These are phyloP conservation scores for Amaranthus palmeri DNA, from an alignment of 148 eudicot species.

Conservation along the genomic window DNA sequence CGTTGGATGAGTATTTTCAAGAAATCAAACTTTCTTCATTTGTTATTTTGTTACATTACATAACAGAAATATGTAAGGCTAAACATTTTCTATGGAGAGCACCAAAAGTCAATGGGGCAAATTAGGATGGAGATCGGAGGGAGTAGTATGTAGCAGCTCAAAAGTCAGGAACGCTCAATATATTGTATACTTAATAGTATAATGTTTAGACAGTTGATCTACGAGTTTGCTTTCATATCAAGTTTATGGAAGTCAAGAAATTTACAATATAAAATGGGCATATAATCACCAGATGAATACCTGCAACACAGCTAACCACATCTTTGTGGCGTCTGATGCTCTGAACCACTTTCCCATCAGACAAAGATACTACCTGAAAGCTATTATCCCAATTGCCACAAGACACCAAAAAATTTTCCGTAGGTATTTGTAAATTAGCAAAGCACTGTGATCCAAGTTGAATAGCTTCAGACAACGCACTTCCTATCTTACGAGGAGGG, in stretches of 20 bases:
- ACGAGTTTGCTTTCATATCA: neutral
- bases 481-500: constrained; percentile 84
- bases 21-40: too few species aligned
- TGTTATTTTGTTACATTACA: too few species aligned
- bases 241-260: neutral
- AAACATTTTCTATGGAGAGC: too few species aligned
- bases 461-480: constrained; percentile 77
- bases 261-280: neutral
- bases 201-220: neutral
- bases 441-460: constrained; percentile 90
- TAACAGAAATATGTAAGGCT: too few species aligned
- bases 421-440: constrained; percentile 68
- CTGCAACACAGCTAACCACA: constrained; percentile 91
- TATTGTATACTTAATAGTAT: neutral
- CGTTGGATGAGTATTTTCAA: too few species aligned
- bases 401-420: constrained; percentile 77
- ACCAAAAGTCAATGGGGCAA: too few species aligned
- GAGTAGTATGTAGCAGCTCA: neutral
- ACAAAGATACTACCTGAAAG: constrained; percentile 80
- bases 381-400: constrained; percentile 99
- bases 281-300: constrained; percentile 29
- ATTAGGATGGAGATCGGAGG: too few species aligned
- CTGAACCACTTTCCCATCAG: constrained; percentile 92
- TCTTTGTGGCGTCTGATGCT: constrained; percentile 96
- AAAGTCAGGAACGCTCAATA: neutral